Conservation (phyloP, 768 basidiomycete genomes). For the Leucosporidium scottii region DNA sequence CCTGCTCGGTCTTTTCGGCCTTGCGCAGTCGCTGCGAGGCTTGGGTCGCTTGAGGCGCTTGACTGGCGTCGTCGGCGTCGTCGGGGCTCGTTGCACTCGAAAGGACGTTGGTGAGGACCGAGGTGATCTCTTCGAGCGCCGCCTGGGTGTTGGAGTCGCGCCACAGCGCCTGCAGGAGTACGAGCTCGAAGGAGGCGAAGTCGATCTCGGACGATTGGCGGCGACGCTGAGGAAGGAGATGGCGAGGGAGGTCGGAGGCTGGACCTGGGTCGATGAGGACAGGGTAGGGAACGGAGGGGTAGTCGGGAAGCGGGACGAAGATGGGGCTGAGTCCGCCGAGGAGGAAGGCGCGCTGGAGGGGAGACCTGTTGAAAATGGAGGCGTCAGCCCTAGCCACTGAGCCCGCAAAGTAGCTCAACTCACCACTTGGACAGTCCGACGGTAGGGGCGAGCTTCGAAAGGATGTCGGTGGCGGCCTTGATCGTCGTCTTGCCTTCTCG, state of each 20-base stretch:
- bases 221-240: background rate
- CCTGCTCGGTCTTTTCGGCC: constrained; percentile 8
- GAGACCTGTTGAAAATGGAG: constrained; percentile 21
- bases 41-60: too few relatives aligned
- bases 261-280: constrained; percentile 26
- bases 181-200: constrained; percentile 6
- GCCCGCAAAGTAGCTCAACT: too few relatives aligned
- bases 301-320: constrained; percentile 42
- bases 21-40: too few relatives aligned
- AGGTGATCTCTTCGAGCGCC: constrained; percentile 15
- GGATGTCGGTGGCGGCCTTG: constrained; percentile 55
- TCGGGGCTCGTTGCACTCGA: background rate
- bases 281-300: constrained; percentile 23
- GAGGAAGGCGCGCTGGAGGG: constrained; percentile 59
- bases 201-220: background rate
- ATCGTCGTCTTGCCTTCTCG: constrained; percentile 59
- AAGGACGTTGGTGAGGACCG: constrained; percentile 19
- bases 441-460: constrained; percentile 46
- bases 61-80: background rate
- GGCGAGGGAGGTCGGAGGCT: constrained; percentile 16
- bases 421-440: constrained; percentile 50
- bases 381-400: too few relatives aligned
- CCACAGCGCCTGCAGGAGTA: constrained; percentile 2
- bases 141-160: background rate
- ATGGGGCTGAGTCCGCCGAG: constrained; percentile 62